Percentiles rank a stretch among this genome's conserved stretches.
Evolutionary conservation across 352 stramenopile species (phyloP).

Genomic region (Globisporangium carolinianum): DNA sequence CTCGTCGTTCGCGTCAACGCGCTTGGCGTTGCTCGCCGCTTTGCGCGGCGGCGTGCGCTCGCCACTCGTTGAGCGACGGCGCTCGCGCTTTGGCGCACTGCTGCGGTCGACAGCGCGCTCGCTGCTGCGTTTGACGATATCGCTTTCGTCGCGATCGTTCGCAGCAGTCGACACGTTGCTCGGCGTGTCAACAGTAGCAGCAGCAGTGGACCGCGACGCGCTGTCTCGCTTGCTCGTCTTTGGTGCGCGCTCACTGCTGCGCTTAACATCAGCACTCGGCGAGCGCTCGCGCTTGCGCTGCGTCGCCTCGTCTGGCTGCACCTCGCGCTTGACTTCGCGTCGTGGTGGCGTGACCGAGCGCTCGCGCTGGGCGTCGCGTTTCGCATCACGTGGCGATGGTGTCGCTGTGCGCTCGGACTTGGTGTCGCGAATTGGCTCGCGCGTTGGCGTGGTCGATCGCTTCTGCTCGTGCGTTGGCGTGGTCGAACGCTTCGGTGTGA

Average conservation of each 20-base stretch:
- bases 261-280: slow-evolving; percentile 6
- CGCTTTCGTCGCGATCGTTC: neutral
- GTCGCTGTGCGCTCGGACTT: neutral
- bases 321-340: neutral
- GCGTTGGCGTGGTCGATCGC: neutral
- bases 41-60: neutral
- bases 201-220: too few species aligned
- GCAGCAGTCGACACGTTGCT: too few species aligned
- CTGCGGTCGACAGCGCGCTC: neutral
- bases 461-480: neutral
- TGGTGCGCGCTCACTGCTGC: slow-evolving; percentile 1
- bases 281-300: slow-evolving; percentile 11
- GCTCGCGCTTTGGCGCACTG: slow-evolving; percentile 1
- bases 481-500: neutral
- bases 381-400: neutral
- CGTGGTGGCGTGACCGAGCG: neutral
- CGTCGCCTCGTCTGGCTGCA: neutral
- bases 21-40: neutral
- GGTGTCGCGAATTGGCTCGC: neutral
- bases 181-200: too few species aligned
- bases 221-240: slow-evolving; percentile 2
- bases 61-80: slow-evolving; percentile 3
- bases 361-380: neutral
- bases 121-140: neutral
- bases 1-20: neutral